Base-by-base conservation (phyloP, 257 asterid species). In the Rehmannia glutinosa region DNA sequence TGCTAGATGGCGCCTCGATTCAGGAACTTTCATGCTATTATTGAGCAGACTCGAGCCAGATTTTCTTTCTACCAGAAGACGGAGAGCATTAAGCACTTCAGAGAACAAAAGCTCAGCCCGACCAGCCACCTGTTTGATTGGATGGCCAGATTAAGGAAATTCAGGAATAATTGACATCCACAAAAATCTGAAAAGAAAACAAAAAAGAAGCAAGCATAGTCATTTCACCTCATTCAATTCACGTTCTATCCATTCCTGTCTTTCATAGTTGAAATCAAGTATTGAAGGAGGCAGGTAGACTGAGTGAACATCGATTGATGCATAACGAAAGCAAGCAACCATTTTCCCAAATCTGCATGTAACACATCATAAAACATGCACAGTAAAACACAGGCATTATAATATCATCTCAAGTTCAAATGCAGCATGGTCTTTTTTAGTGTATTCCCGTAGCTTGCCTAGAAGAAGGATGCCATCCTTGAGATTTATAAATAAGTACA, bases 241-340 rank as follows among this genome's bases (percentile, higher is more conserved):
- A 74, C 72, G 76, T 57, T 87, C 82, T 65, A 87, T 62, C 97
- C 97, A 92, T 66, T 85, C 98, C 80, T 92, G 97, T 70, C 43
- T 78, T 79, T 78, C 91, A 65, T 76, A 80, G 77, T 79, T 84
- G 78, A 87, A 92, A 74, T 78, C 92, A 76, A 92, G 95, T 62
- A 78, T 78, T 61, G 89, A 39, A 64, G 97, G 96, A 77, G 98
- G 98, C 75, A 89, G 82, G 67, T 78, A 84, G 55, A 92, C 96
- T 13, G 97, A 85, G 77, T 82, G 86, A 74, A 92, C 97, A 80
- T 89, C 98, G 71, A 92, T 92, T 39, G 98, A 85, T 25, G 97
- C 96, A 69, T 92, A 92, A 35, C 95, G 92, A 74, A 92, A 89
- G 88, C 98, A 89, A 74, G 98, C 98, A 63, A 92, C 96, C 98